Evolutionary conservation across 441 rosid genomes (phyloP).

Genomic region (Jatropha multifida): DNA sequence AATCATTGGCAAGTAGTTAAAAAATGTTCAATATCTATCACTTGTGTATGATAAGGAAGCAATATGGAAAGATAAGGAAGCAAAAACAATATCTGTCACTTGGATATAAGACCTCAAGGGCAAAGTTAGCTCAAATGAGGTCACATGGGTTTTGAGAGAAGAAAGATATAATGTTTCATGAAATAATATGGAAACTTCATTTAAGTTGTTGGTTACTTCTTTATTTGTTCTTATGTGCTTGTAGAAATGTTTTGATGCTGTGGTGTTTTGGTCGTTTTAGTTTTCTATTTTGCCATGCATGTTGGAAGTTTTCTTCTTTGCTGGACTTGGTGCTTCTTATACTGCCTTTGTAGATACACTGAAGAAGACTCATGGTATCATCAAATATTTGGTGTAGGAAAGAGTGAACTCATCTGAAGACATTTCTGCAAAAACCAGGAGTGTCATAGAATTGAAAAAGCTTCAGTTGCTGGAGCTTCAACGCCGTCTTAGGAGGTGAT

Average conservation of each 20-base stretch:
- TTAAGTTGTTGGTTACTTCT: not conserved
- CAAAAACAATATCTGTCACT: not conserved
- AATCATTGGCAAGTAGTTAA: not conserved
- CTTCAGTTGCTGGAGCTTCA: constrained; percentile 83
- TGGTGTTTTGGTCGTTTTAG: not conserved
- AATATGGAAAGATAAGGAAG: not conserved
- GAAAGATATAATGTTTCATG: not conserved
- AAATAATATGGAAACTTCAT: not conserved
- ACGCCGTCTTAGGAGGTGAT: constrained; percentile 78
- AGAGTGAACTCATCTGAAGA: constrained; percentile 83
- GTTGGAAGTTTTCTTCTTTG: constrained; percentile 9
- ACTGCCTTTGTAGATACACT: constrained; percentile 11
- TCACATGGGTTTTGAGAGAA: not conserved
- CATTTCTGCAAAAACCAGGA: constrained; percentile 85
- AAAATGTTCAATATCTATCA: not conserved
- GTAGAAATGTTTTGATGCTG: not conserved
- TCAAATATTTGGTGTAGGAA: constrained; percentile 44
- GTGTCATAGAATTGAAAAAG: constrained; percentile 91
- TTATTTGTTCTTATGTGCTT: not conserved
- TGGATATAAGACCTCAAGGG: not conserved
- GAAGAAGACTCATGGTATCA: constrained; percentile 12
- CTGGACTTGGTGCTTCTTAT: constrained; percentile 7
- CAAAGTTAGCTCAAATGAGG: not conserved
- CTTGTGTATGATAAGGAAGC: not conserved
- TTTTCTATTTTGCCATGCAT: not conserved